Evolutionary conservation across 1,284 basidiomycete species (phyloP).

Genomic region (Puccinia triticina): DNA sequence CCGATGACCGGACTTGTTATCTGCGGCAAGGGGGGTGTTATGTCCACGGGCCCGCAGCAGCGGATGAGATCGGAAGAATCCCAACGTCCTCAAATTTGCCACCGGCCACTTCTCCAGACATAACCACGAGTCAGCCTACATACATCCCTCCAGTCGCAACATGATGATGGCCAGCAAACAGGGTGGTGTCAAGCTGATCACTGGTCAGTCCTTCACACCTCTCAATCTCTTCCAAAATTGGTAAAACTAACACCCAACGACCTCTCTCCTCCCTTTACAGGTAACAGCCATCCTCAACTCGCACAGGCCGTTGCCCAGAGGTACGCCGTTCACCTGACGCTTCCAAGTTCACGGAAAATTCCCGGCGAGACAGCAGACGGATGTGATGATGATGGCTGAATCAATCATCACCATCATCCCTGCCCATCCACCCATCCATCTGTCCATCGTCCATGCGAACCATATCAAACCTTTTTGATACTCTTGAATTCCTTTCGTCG

Average conservation of each 20-base stretch:
- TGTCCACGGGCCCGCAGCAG: no score
- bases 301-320: conserved; percentile 90
- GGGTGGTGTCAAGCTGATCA: conserved; percentile 45
- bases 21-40: no score
- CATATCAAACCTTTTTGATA: neutral
- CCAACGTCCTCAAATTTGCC: no score
- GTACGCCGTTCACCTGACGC: conserved; percentile 64
- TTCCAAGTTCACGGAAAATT: no score
- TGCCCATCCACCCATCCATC: conserved; percentile 59
- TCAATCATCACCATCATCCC: neutral
- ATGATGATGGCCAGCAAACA: conserved; percentile 43
- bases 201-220: conserved; percentile 12
- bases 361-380: no score
- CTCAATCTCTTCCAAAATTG: no score
- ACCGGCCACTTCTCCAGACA: no score
- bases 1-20: no score
- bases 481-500: neutral
- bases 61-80: no score
- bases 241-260: no score
- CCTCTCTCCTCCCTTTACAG: conserved; percentile 62
- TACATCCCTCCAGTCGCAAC: no score
- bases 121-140: no score
- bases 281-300: conserved; percentile 97
- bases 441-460: conserved; percentile 58
- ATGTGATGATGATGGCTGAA: neutral